Evolutionary conservation across 306 rosid species (phyloP), one percentile per base, ranked within the genome.

Genomic region (Castanea mollissima): DNA sequence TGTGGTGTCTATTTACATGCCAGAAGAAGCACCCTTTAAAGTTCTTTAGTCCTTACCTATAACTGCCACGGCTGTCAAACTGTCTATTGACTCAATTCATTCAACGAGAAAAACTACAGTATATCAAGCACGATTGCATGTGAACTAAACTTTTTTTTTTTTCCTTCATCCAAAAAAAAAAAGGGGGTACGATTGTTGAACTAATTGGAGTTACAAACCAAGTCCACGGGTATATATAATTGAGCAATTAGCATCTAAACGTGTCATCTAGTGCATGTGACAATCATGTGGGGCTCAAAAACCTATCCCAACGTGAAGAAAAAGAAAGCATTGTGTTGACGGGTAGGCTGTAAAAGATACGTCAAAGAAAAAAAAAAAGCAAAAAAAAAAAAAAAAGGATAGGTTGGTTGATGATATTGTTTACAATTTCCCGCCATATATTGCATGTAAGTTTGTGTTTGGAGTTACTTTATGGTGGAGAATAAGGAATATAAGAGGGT

Each of bases 361-460:
- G 59, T 25, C n/a, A 27, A 35, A 54, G 19, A 55, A 55, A 31
- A 25, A 25, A 25, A 69, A 35, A n/a, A 55, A 4, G 15, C 2
- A 35, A 23, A 23, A 23, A 23, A 55, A 35, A 55, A 35, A 44
- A 59, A 63, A 31, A 5, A 49, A 18, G 54, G 1, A 73, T 35
- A 14, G 29, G 64, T 20, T 46, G 54, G 16, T 13, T 11, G 54
- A 49, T 49, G 54, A 3, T 72, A 16, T 70, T 70, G 72, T 23
- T 51, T 20, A 44, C 57, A 32, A 69, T 46, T 62, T 58, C 77
- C 69, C 63, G 65, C 81, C 76, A 62, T 70, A 62, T 74, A n/a
- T 74, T 62, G 85, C 81, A 62, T 81, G 85, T 41, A 74, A 74
- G 74, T 74, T 73, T 31, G 83, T 60, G 78, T 74, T 84, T 81